Base-by-base conservation (phyloP, 768 basidiomycete species). In the Daedaleopsis sinensis region DNA sequence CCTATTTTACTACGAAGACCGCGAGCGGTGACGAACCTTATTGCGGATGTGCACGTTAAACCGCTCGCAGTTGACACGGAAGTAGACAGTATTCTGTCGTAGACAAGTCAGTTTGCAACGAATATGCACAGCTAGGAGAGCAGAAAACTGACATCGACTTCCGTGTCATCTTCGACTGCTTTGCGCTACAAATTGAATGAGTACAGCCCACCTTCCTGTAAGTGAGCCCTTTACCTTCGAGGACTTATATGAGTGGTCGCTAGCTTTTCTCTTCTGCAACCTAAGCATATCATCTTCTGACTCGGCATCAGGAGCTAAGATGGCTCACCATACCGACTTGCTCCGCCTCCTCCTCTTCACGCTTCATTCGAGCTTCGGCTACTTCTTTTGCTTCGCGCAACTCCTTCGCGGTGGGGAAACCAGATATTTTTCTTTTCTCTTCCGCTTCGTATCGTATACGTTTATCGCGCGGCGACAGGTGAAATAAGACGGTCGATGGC, bases 1-100 rank as follows among this genome's bases (percentile, higher is more conserved):
- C 65, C 64, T 3, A 32, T 7, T 32, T 32, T 32, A 35, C 52
- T 32, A 21, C 52, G 64, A 59, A 52, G 43, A 39, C 42, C 6
- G 11, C 11, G 32, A 24, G n/a, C 16, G 49, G 8, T n/a, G 32
- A 67, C 85, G 9, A 66, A 93, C 94, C 70, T 88, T 80, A 76
- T 97, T 96, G 46, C 96, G 89, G 55, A 97, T 85, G 67, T 93
- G 88, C 36, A 93, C 79, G 65, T 90, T 87, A 74, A 95, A 96
- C 67, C 85, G 90, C 66, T 94, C 89, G 70, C 88, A 91, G 76
- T 98, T 98, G 51, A 98, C 83, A 51, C 92, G 85, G 71, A 97
- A 91, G 73, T 88, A 87, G 37, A 93, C 83, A 3, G 79, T 78
- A 18, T 91, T 85, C 88, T 94, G 59, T 8, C 5, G 1, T 38